Evolutionary conservation across 345 rosid species (phyloP).

Genomic region (Tarenaya hassleriana): DNA sequence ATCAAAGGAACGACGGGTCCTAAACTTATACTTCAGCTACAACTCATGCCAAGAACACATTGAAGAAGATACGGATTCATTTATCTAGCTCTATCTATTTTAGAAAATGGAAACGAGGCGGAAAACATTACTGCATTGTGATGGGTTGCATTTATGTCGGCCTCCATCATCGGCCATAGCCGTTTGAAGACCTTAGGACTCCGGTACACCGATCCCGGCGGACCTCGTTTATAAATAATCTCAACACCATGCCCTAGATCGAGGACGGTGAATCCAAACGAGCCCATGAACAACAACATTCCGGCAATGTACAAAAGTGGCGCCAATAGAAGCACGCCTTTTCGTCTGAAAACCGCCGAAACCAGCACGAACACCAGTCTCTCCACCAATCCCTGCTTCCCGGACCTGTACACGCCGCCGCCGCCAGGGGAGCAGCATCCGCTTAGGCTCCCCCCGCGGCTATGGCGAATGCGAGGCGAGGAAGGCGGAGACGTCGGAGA

Average conservation of each 20-base stretch:
- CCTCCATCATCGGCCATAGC: slow-evolving; percentile 83
- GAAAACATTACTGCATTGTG: slow-evolving; percentile 52
- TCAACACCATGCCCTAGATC: slow-evolving; percentile 49
- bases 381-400: slow-evolving; percentile 48
- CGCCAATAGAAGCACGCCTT: slow-evolving; percentile 74
- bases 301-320: slow-evolving; percentile 78
- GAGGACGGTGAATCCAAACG: slow-evolving; percentile 64
- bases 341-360: slow-evolving; percentile 59
- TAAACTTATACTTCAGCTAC: too few species aligned
- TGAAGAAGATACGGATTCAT: background rate
- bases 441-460: slow-evolving; percentile 32
- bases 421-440: background rate
- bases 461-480: slow-evolving; percentile 71
- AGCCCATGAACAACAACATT: slow-evolving; percentile 87
- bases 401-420: slow-evolving; percentile 25
- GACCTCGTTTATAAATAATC: slow-evolving; percentile 46
- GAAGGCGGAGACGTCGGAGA: slow-evolving; percentile 63
- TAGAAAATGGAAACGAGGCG: background rate
- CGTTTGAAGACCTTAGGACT: slow-evolving; percentile 80
- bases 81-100: background rate
- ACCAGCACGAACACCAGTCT: slow-evolving; percentile 44
- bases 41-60: background rate
- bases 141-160: slow-evolving; percentile 44
- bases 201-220: slow-evolving; percentile 73
- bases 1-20: background rate